Percentiles rank a stretch among this genome's conserved stretches.
Evolutionary conservation across 1,139 yeast species (phyloP).

Genomic region (Zygosaccharomyces pseudobailii): DNA sequence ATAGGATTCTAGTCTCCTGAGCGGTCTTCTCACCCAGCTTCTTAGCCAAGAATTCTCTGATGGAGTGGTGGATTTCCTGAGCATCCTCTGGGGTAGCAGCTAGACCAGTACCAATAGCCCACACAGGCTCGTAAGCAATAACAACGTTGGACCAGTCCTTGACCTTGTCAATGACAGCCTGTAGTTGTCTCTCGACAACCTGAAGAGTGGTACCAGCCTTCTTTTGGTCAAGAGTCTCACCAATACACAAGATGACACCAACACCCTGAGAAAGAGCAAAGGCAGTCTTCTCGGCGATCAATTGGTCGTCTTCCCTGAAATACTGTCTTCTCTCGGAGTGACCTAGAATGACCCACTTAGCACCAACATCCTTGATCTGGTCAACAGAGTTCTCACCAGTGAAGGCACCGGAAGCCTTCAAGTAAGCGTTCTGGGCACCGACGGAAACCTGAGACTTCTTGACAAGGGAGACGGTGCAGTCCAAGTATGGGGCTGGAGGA

Average conservation of each 20-base stretch:
- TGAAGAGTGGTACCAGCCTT: constrained; percentile 79
- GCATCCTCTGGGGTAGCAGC: constrained; percentile 99
- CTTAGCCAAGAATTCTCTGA: constrained; percentile 75
- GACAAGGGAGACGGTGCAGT: constrained; percentile 64
- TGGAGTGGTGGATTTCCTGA: constrained; percentile 85
- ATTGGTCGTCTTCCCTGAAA: constrained; percentile 84
- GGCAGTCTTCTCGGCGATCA: constrained; percentile 91
- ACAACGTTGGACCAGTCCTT: constrained; percentile 91
- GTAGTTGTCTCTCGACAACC: constrained; percentile 85
- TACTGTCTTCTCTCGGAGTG: constrained; percentile 98
- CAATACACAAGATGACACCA: constrained; percentile 90
- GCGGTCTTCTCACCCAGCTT: constrained; percentile 79
- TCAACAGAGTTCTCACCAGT: constrained; percentile 95
- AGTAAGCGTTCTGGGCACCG: constrained; percentile 87
- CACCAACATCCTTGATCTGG: constrained; percentile 87
- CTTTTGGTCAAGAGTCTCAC: constrained; percentile 95
- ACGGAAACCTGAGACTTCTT: constrained; percentile 67
- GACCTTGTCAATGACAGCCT: constrained; percentile 78
- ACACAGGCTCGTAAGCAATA: constrained; percentile 98
- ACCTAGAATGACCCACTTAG: constrained; percentile 92
- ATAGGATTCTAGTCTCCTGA: constrained; percentile 77
- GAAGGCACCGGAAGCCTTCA: constrained; percentile 90
- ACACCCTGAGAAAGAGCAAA: constrained; percentile 87
- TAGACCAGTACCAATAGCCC: constrained; percentile 99
- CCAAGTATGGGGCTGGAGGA: constrained; percentile 93